Percentiles rank a stretch among this genome's conserved stretches.
Evolutionary conservation across 2,329 filamentous ascomycete genomes (phyloP).

Genomic region (Nigrograna mackinnonii): DNA sequence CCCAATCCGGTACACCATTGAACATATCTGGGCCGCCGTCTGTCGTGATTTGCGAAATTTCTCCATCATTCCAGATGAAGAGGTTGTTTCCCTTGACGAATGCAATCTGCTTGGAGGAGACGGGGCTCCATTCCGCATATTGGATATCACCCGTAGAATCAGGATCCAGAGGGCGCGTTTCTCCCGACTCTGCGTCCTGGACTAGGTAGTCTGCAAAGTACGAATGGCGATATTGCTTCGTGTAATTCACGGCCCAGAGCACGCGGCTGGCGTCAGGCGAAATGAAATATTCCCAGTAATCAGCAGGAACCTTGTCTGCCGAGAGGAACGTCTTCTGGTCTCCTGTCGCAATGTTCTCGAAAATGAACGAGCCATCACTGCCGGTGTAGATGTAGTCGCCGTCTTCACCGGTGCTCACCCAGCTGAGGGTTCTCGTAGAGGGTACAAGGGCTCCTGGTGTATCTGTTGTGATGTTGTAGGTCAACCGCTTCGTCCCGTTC

Average conservation of each 20-base stretch:
- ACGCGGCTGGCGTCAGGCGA: conserved; percentile 62
- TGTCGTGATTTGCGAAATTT: conserved; percentile 60
- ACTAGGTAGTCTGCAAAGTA: conserved; percentile 71
- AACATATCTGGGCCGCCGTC: conserved; percentile 66
- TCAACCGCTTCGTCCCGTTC: conserved; percentile 60
- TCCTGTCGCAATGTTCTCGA: conserved; percentile 65
- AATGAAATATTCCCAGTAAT: conserved; percentile 63
- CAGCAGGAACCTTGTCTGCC: conserved; percentile 59
- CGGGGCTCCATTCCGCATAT: conserved; percentile 65
- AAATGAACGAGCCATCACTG: conserved; percentile 57
- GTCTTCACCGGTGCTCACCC: conserved; percentile 63
- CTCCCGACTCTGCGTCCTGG: conserved; percentile 62
- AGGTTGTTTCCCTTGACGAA: conserved; percentile 71
- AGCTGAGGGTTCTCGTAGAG: conserved; percentile 53
- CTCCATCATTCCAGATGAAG: conserved; percentile 60
- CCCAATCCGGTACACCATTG: conserved; percentile 68
- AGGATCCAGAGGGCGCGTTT: conserved; percentile 58
- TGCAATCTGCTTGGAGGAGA: conserved; percentile 59
- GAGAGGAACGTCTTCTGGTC: conserved; percentile 61
- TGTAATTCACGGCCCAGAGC: conserved; percentile 67
- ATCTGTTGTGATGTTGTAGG: conserved; percentile 63
- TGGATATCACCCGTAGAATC: conserved; percentile 68
- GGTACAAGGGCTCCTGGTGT: conserved; percentile 44
- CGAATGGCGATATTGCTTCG: conserved; percentile 70
- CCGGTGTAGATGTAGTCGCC: conserved; percentile 63